Base-by-base conservation (phyloP, 148 eudicot genomes). In the Vaccinium darrowii region DNA sequence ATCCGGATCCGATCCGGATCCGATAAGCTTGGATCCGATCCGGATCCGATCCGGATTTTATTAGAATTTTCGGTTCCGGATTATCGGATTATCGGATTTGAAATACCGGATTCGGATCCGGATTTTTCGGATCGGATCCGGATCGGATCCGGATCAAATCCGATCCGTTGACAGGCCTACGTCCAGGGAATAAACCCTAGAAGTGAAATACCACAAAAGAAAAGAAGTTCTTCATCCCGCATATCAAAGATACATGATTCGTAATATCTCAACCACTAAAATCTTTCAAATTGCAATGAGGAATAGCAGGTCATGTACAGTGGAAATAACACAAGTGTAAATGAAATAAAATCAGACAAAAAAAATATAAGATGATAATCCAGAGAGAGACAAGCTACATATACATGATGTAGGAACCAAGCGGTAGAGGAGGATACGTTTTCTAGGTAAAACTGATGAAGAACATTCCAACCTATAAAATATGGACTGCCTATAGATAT, bases 341-440 rank as follows among this genome's bases (percentile, higher is more conserved):
- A 5, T 3, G 3, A 25, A 51, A 77, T 11, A 51, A 25, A 25
- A 23, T 33, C 53, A 21, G 39, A 33, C 43, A 39, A 39, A 39
- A 36, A 47, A 11, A 58, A n/a, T 3, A 52, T 25, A 43, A 15
- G 23, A 27, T 13, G 25, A 2, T 10, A 4, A 19, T 10, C n/a
- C 52, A 9, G 51, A 39, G 76, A 25, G 56, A 76, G 79, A 76
- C 23, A 14, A 76, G 53, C 54, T 43, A 43, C 43, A 63, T 49
- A 13, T 39, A 27, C 52, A 54, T 14, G 52, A 78, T 79, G 60
- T 71, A 47, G 77, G 76, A 15, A 74, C 5, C 1, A 65, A 47
- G 13, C 12, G 8, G 39, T 53, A 47, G 56, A 78, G 58, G 84
- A 92, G 99, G 97, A 96, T 96, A 96, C 97, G 94, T 23, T 89